Base-by-base conservation (phyloP, 2,329 filamentous ascomycete species). In the Colletotrichum viniferum region DNA sequence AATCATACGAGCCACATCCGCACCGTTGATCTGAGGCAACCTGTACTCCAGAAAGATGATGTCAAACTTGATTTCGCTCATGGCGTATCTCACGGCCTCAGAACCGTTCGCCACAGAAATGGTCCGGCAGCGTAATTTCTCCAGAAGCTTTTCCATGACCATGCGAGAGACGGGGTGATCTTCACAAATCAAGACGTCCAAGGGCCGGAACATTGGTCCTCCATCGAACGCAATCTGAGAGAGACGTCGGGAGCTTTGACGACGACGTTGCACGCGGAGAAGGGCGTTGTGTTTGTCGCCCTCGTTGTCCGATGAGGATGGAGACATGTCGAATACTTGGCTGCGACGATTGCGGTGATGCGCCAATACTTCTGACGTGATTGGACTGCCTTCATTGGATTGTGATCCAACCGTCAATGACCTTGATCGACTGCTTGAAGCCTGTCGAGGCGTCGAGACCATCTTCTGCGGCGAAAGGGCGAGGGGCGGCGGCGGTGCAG, bases 1-100 rank as follows among this genome's bases (percentile, higher is more conserved):
- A 79, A 99, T 96, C 97, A 99, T 99, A 38, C 97, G 94, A 66
- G 97, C 96, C 72, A 99, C 95, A 82, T 99, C 97, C 14, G 95
- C 94, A 28, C 97, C 97, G 80, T 96, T 98, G 81, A 98, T 96
- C 81, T 98, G 95, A 12, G 97, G 96, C 61, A 99, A 88, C 83
- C 96, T 97, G 86, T 96, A 98, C 85, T 99, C 97, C 84, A 98
- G 96, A 88, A 99, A 97, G 82, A 99, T 98, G 80, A 98, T 95
- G 84, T 99, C 97, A 81, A 98, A 99, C 81, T 98, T 98, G 82
- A 99, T 96, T 82, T 98, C 96, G 81, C 96, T 96, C 89, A 98
- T 95, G 32, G 97, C 96, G 84, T 97, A 98, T 26, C 96, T 92
- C 80, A 98, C 94, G 13, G 96, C 97, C 82, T 99, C 97, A 0